Conservation (phyloP, 1,139 yeast genomes). For the Hansenula lynferdii region DNA sequence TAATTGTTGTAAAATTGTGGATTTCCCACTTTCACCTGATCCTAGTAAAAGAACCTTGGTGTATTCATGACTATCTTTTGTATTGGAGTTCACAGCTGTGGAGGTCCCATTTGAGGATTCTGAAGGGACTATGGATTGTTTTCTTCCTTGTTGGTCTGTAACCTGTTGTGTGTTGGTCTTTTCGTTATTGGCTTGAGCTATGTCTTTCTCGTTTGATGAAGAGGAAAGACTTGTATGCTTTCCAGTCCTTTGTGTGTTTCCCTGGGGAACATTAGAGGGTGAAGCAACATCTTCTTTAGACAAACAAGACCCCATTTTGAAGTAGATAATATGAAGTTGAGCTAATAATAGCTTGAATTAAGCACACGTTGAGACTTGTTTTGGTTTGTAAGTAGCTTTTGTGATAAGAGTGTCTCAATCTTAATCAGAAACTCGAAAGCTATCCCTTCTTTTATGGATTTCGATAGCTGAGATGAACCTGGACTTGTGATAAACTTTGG, state of each 20-base stretch:
- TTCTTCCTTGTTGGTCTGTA: conserved; percentile 3
- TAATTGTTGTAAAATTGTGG: conserved; percentile 72
- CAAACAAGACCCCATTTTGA: conserved; percentile 24
- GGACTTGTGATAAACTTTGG: too few species aligned
- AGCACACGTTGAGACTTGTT: too few species aligned
- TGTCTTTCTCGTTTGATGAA: conserved; percentile 11
- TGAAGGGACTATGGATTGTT: conserved; percentile 7
- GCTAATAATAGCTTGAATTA: too few species aligned
- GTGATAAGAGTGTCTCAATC: too few species aligned
- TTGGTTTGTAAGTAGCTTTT: too few species aligned
- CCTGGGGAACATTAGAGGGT: not conserved
- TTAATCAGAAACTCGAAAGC: too few species aligned
- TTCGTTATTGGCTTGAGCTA: not conserved
- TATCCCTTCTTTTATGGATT: too few species aligned
- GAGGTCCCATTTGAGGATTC: conserved; percentile 5
- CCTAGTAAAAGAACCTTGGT: conserved; percentile 66
- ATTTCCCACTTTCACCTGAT: conserved; percentile 77
- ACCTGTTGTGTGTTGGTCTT: conserved; percentile 1
- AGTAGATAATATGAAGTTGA: not conserved
- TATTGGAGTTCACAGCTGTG: conserved; percentile 13
- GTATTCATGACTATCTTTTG: conserved; percentile 30
- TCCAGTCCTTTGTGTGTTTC: not conserved
- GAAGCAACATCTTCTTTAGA: conserved; percentile 11
- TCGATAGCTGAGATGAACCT: too few species aligned
- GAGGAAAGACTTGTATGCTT: not conserved